phyloP scores from a whole-genome alignment of 768 basidiomycete genomes.

The Mycena haematopus region DNA sequence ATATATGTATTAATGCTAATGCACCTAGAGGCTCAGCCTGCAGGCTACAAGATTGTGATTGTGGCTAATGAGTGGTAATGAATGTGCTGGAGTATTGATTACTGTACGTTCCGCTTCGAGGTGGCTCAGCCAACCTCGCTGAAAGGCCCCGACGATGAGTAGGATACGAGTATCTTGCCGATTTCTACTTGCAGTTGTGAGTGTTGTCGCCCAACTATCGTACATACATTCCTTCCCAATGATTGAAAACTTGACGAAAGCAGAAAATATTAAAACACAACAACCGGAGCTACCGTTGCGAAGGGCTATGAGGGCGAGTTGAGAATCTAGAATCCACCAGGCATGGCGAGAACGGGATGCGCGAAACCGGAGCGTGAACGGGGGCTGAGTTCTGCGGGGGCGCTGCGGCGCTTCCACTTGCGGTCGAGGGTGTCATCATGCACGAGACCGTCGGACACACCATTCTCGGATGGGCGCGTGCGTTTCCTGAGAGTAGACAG shows the following conservation, averaged over 20 bases:
- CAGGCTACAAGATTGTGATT: constrained; percentile 4
- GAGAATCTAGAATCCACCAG: constrained; percentile 58
- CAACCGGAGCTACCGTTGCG: constrained; percentile 3
- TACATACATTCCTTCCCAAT: constrained; percentile 29
- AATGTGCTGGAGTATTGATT: constrained; percentile 16
- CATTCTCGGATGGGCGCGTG: constrained; percentile 48
- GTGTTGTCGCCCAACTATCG: constrained; percentile 26
- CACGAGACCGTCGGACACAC: constrained; percentile 22
- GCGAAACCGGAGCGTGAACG: constrained; percentile 60
- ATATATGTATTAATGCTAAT: constrained; percentile 26
- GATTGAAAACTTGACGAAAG: constrained; percentile 29
- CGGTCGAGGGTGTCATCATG: constrained; percentile 38
- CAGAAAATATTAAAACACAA: constrained; percentile 17
- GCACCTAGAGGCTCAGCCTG: constrained; percentile 26
- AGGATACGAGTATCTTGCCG: constrained; percentile 16
- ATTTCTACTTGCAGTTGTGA: constrained; percentile 19
- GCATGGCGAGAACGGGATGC: constrained; percentile 62
- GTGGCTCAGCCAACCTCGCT: constrained; percentile 30
- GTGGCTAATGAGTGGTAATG: constrained; percentile 16
- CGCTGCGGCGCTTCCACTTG: constrained; percentile 62
- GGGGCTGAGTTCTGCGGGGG: constrained; percentile 64
- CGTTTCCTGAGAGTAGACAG: constrained; percentile 67
- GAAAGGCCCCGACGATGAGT: constrained; percentile 13
- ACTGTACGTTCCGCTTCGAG: constrained; percentile 17
- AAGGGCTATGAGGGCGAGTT: background rate